phyloP scores from a whole-genome alignment of 169 alveolate genomes.

The Cyclospora cayetanensis region DNA sequence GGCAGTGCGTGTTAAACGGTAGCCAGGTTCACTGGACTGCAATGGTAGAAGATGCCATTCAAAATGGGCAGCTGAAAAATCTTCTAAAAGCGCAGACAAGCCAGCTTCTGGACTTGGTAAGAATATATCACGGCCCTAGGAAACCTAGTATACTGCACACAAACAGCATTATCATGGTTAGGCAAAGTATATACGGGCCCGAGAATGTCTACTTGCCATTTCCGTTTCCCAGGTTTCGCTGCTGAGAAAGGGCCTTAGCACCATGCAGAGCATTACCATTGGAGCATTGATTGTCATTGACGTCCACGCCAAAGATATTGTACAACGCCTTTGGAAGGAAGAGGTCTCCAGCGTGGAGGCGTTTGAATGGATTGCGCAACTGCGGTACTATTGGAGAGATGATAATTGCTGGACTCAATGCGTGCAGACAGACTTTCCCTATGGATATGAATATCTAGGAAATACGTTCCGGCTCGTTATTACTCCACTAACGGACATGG shows the following conservation, averaged over 20 bases:
- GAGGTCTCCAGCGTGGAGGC: slow-evolving; percentile 70
- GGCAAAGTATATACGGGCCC: neutral
- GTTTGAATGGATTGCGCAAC: slow-evolving; percentile 86
- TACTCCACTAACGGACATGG: slow-evolving; percentile 96
- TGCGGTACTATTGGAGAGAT: slow-evolving; percentile 96
- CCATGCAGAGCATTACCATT: slow-evolving; percentile 87
- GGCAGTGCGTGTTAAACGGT: slow-evolving; percentile 93
- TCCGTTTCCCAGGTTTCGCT: slow-evolving; percentile 78
- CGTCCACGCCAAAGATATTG: slow-evolving; percentile 96
- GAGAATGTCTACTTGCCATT: neutral
- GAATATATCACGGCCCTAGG: neutral
- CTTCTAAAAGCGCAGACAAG: slow-evolving; percentile 80
- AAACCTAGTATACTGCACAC: neutral
- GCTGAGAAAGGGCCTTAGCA: slow-evolving; percentile 90
- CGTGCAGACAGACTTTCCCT: slow-evolving; percentile 90
- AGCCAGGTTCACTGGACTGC: slow-evolving; percentile 93
- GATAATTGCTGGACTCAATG: slow-evolving; percentile 86
- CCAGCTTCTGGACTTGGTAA: slow-evolving; percentile 89
- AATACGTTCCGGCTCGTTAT: slow-evolving; percentile 95
- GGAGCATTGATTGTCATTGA: slow-evolving; percentile 95
- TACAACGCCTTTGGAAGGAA: slow-evolving; percentile 85
- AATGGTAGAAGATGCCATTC: slow-evolving; percentile 91
- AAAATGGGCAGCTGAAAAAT: slow-evolving; percentile 79
- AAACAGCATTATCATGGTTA: neutral
- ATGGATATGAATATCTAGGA: slow-evolving; percentile 96